Conservation (phyloP, 495 filamentous ascomycete genomes). For the Tuber microsphaerosporum region DNA sequence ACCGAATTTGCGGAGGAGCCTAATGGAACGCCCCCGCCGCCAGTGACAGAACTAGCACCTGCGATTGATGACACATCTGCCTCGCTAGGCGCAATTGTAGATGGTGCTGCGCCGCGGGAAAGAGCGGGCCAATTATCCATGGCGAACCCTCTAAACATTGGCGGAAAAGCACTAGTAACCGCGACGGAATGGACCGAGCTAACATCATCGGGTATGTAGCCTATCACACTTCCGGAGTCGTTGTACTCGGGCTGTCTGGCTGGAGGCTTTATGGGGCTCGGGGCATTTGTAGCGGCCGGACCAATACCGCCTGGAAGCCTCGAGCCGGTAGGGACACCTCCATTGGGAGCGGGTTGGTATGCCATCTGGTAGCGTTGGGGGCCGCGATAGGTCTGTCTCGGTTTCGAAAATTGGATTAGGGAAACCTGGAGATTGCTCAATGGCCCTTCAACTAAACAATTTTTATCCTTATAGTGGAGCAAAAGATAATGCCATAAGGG, state of each 20-base stretch:
- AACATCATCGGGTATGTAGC: slow-evolving; percentile 94
- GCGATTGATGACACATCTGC: slow-evolving; percentile 44
- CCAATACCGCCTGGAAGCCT: slow-evolving; percentile 41
- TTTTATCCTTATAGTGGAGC: slow-evolving; percentile 93
- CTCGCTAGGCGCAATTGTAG: slow-evolving; percentile 34
- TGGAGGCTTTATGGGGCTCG: slow-evolving; percentile 47
- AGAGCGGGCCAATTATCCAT: slow-evolving; percentile 82
- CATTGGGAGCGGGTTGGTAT: slow-evolving; percentile 59
- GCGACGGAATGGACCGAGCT: slow-evolving; percentile 92
- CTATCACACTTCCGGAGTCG: slow-evolving; percentile 78
- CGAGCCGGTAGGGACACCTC: slow-evolving; percentile 38
- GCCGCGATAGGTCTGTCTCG: slow-evolving; percentile 84
- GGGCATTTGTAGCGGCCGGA: slow-evolving; percentile 38
- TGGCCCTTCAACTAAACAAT: slow-evolving; percentile 95
- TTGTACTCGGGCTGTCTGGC: slow-evolving; percentile 61
- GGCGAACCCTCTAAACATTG: slow-evolving; percentile 89
- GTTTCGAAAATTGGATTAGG: slow-evolving; percentile 87
- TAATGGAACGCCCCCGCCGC: slow-evolving; percentile 55
- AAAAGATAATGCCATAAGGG: slow-evolving; percentile 96
- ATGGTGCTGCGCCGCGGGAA: slow-evolving; percentile 55
- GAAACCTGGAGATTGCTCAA: slow-evolving; percentile 91
- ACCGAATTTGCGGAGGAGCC: slow-evolving; percentile 34
- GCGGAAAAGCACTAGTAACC: slow-evolving; percentile 73
- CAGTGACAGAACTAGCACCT: slow-evolving; percentile 78
- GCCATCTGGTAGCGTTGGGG: slow-evolving; percentile 84